Conservation (phyloP, 139 green algal genomes). For the Chlamydomonas asymmetrica region DNA sequence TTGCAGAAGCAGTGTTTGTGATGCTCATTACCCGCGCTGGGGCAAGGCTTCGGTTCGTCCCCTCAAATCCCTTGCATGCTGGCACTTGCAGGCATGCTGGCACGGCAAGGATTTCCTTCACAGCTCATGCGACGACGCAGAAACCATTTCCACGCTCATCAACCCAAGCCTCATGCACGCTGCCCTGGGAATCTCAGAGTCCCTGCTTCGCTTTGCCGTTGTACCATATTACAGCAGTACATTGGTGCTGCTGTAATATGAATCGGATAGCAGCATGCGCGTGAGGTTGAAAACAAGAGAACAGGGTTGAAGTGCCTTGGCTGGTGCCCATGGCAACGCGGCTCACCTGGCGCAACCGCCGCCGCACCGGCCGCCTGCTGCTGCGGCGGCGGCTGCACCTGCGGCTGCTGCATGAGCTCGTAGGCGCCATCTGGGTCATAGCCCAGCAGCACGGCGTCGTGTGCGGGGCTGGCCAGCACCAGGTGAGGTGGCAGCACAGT, state of each 20-base stretch:
- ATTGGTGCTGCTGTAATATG: too few relatives aligned
- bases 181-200: background rate
- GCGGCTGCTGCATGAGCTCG: background rate
- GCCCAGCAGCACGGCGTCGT: constrained; percentile 37
- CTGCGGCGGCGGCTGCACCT: background rate
- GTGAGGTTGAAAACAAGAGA: too few relatives aligned
- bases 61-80: too few relatives aligned
- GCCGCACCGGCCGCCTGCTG: background rate
- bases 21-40: too few relatives aligned
- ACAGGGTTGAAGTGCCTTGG: too few relatives aligned
- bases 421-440: constrained; percentile 31
- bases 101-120: background rate
- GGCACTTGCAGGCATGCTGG: background rate
- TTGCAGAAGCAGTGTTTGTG: too few relatives aligned
- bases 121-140: background rate
- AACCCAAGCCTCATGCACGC: background rate
- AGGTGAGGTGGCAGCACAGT: constrained; percentile 47
- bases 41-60: too few relatives aligned
- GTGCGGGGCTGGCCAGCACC: constrained; percentile 12
- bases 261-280: too few relatives aligned
- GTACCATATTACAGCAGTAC: background rate
- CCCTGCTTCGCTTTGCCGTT: background rate
- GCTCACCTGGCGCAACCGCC: background rate
- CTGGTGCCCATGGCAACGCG: too few relatives aligned
- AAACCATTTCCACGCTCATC: background rate